phyloP scores from a whole-genome alignment of 139 green algal species.

The Zygnema circumcarinatum region DNA sequence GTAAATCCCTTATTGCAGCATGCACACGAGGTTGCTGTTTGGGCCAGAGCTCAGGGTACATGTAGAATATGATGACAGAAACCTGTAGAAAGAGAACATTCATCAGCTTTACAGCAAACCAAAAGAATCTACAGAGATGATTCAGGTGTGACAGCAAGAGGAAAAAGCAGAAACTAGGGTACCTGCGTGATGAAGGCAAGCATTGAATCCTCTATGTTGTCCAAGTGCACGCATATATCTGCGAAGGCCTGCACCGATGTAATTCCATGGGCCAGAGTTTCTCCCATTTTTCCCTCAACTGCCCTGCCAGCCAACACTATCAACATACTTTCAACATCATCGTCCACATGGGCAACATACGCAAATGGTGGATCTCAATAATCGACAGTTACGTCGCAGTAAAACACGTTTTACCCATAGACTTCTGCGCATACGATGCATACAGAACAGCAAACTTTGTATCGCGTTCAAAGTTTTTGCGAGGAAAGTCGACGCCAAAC shows the following conservation, averaged over 20 bases:
- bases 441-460: no score
- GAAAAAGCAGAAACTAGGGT: not conserved
- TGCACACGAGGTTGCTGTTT: constrained; percentile 13
- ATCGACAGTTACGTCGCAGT: no score
- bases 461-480: no score
- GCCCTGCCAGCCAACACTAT: not conserved
- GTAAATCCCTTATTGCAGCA: not conserved
- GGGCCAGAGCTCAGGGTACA: not conserved
- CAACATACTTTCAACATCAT: no score
- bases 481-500: no score
- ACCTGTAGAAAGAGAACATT: constrained; percentile 1
- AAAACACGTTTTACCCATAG: no score
- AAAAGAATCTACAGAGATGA: not conserved
- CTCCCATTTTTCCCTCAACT: not conserved
- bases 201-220: not conserved
- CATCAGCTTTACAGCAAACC: not conserved
- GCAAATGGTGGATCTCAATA: no score
- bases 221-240: not conserved
- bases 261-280: not conserved
- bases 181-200: constrained; percentile 28
- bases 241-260: constrained; percentile 20
- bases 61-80: not conserved
- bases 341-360: no score
- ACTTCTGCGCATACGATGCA: no score
- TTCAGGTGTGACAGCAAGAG: not conserved